Conservation (phyloP, 805 yeast genomes). For the Brettanomyces sp. region DNA sequence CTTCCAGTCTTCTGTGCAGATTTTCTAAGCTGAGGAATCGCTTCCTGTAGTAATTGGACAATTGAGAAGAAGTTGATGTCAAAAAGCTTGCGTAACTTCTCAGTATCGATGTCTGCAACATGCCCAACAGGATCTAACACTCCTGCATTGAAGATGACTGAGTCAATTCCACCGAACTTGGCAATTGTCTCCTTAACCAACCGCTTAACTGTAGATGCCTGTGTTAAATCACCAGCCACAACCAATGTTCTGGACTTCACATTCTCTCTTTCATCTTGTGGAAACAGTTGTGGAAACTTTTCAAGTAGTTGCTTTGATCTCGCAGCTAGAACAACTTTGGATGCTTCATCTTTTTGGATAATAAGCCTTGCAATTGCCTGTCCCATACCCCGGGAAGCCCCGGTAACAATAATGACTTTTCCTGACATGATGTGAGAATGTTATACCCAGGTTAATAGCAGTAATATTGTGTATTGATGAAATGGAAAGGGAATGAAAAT, state of each 20-base stretch:
- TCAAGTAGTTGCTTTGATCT: conserved; percentile 44
- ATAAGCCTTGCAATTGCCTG: conserved; percentile 52
- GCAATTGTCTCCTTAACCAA: conserved; percentile 37
- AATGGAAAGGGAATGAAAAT: no score
- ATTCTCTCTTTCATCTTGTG: conserved; percentile 32
- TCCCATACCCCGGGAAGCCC: conserved; percentile 78
- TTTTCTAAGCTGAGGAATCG: conserved; percentile 49
- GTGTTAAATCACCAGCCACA: conserved; percentile 54
- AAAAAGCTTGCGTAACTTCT: conserved; percentile 53
- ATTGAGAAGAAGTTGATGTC: conserved; percentile 63
- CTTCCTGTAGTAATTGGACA: conserved; percentile 44
- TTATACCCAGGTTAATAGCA: background rate
- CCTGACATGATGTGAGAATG: background rate
- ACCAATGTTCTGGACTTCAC: conserved; percentile 28
- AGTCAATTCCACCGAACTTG: conserved; percentile 49
- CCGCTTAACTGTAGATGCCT: conserved; percentile 24
- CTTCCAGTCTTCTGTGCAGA: conserved; percentile 35
- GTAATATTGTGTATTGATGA: background rate
- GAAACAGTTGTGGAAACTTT: conserved; percentile 24
- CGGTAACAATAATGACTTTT: conserved; percentile 39
- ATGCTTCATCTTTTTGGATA: conserved; percentile 25
- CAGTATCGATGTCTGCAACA: conserved; percentile 41
- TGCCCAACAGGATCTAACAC: conserved; percentile 66
- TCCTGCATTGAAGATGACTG: conserved; percentile 74
- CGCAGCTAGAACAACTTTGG: conserved; percentile 59